phyloP scores from a whole-genome alignment of 2,329 filamentous ascomycete genomes.

The Pyrenophora graminea region DNA sequence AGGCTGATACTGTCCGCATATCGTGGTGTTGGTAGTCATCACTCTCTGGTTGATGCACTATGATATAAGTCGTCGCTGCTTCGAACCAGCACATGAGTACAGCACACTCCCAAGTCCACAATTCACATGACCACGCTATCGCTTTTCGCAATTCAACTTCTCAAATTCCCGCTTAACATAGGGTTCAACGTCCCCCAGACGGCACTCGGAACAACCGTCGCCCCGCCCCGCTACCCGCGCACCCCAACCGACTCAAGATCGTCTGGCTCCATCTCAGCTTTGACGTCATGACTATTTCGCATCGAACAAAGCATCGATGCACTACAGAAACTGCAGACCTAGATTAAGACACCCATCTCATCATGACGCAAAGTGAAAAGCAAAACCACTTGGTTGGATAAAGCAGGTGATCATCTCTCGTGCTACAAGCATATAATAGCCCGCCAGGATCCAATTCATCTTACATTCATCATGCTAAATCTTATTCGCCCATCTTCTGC shows the following conservation, averaged over 20 bases:
- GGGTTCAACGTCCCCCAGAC: not conserved
- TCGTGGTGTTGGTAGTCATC: no score
- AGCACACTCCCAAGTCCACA: no score
- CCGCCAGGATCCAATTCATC: not conserved
- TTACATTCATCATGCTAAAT: constrained; percentile 15
- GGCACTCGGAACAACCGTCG: constrained; percentile 1
- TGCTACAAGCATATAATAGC: constrained; percentile 4
- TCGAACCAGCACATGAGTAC: no score
- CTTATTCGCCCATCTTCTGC: constrained; percentile 21
- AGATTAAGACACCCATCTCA: not conserved
- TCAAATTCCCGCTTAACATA: no score
- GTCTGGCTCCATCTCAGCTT: constrained; percentile 8
- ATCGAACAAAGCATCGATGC: constrained; percentile 10
- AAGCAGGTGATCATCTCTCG: not conserved
- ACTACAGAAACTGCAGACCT: no score
- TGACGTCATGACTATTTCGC: constrained; percentile 35
- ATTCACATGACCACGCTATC: no score
- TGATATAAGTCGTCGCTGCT: no score
- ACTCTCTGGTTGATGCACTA: no score
- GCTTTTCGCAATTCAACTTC: no score
- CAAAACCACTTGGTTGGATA: constrained; percentile 14
- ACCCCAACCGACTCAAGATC: constrained; percentile 6
- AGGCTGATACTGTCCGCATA: no score
- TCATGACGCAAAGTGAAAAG: constrained; percentile 15
- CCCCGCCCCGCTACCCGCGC: constrained; percentile 7